Evolutionary conservation across 805 yeast genomes (phyloP), one percentile per base, ranked within the genome.

Genomic region (Suhomyces sp.): DNA sequence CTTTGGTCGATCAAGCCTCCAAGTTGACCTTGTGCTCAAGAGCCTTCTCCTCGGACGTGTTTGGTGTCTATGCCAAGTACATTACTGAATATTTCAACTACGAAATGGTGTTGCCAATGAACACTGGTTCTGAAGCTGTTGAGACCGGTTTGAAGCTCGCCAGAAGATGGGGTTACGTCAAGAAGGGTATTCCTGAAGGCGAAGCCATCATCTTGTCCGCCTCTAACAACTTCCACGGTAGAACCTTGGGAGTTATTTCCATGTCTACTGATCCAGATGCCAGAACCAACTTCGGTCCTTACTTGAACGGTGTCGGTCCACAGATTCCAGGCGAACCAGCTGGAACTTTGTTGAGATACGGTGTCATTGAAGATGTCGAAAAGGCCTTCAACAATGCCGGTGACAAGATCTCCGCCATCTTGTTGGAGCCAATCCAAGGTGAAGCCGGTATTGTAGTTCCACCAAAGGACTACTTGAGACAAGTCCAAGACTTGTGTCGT

Each of bases 371-470:
- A 67, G 97, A 93, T 67, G 84, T 93, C 50, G 91, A 90, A 72
- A 77, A 78, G 60, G 97, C 96, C 2, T 85, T 92, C 64, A 76
- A 79, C 59, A 82, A 82, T 53, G 90, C 93, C 23, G 97, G 97
- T 58, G 93, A 88, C 69, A 86, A 84, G 68, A 84, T 93, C 59
- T 96, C 97, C 45, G 98, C 97, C 42, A 82, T 93, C 60, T 75
- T 93, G 58, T 82, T 93, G 62, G 98, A 93, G 75, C 97, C 97
- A 57, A 92, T 92, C 65, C 98, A 93, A 72, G 98, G 98, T 70
- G 98, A 93, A 71, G 98, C 98, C 33, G 98, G 98, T 61, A 93
- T 93, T 60, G 93, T 92, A 26, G 97, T 92, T 24, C 97, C 98
- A 50, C 94, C 94, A 59, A 74, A 69, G 48, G 96, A 83, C 63